Evolutionary conservation across 192 early-diverging fungal genomes (phyloP), one percentile per base, ranked within the genome.

Genomic region (Geranomyces michiganensis): DNA sequence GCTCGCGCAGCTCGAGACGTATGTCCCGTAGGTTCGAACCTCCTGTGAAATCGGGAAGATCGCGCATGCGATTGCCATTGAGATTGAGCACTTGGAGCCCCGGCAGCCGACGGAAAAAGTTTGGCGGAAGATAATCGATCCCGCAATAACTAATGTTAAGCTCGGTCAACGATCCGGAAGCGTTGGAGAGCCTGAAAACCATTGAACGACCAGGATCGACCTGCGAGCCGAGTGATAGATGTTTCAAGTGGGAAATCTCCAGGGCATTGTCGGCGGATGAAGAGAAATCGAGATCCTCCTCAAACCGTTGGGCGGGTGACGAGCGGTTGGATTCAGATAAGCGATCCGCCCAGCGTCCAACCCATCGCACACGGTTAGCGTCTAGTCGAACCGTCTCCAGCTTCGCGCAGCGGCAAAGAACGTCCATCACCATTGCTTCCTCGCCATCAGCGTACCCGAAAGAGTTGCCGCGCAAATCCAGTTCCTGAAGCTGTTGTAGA

Each of bases 391-490:
- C 27, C 22, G 68, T 64, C 62, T 80, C 73, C 24, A 80, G 36
- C 36, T 70, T 56, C n/a, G 21, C 19, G 64, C 79, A 80, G 13
- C 58, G 51, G n/a, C 41, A 55, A 29, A 80, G 64, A 3, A 79
- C 78, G 33, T 73, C 72, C 77, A 78, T 58, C 17, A 89, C 89
- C 51, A 83, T 82, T 24, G 91, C 65, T 30, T 87, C 80, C 66
- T 91, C 82, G 21, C 92, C 81, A 26, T 29, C 80, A 31, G 91
- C 65, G 60, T 92, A 87, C 62, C 90, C 86, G 60, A 96, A 87
- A 21, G 76, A 73, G 75, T 96, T 96, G 51, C 91, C 89, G 0
- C 93, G 87, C 45, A 94, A 82, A 72, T 96, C 93, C 24, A 96
- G 78, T 66, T 90, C 87, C 65, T 78, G 79, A 0, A 96, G 83